Percentiles rank a stretch among this genome's conserved stretches.
Conservation (phyloP, 345 rosid genomes). For the Moringa oleifera region DNA sequence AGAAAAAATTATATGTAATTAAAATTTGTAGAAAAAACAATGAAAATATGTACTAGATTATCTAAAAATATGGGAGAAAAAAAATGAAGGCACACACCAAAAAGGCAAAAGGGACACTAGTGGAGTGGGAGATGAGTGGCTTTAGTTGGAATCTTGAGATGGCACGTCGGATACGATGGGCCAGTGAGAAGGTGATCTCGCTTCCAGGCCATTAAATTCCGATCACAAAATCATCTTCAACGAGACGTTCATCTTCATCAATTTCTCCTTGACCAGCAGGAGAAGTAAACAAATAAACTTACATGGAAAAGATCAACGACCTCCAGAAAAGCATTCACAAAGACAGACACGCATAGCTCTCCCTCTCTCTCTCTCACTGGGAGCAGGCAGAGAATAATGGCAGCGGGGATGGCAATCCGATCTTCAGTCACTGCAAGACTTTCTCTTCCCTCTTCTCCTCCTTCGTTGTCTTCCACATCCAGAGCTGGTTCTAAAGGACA, state of each 20-base stretch:
- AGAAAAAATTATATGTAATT: no score
- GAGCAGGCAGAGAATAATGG: conserved; percentile 23
- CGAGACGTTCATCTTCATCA: background rate
- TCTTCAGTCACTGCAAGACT: conserved; percentile 42
- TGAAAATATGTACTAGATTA: no score
- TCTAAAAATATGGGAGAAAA: no score
- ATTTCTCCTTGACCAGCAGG: no score
- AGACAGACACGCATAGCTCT: background rate
- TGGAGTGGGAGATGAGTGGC: background rate
- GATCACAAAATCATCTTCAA: background rate
- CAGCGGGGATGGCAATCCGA: conserved; percentile 52
- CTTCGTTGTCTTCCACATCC: conserved; percentile 22
- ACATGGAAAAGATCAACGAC: no score
- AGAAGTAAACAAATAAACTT: no score
- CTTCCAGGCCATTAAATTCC: background rate
- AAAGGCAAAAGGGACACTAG: background rate
- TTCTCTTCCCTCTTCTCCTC: conserved; percentile 24
- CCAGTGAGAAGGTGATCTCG: background rate
- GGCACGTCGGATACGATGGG: background rate
- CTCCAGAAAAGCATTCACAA: no score
- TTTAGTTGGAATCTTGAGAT: background rate
- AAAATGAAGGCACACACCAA: no score
- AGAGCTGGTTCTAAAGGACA: conserved; percentile 29
- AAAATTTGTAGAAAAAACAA: no score
- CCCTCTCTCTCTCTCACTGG: conserved; percentile 22